Base-by-base conservation (phyloP, 2,329 filamentous ascomycete genomes). In the Apiospora arundinis region DNA sequence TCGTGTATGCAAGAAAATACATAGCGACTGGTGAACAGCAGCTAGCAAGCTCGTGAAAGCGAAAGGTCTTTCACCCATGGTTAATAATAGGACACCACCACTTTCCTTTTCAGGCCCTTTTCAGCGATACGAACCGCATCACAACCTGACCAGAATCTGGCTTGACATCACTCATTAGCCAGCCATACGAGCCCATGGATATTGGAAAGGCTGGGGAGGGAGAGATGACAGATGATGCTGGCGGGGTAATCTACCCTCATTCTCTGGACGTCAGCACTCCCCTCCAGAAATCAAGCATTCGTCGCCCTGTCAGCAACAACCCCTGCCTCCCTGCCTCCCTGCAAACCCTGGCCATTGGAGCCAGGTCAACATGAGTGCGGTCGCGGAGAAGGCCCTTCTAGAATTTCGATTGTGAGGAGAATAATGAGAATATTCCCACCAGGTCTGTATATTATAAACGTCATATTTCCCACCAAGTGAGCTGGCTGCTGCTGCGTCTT, bases 1-100 rank as follows among this genome's bases (percentile, higher is more conserved):
- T 63, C 56, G 56, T 63, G 56, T 63, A 63, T 63, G 56, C 56
- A 63, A 63, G 56, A 40, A 63, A 63, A 63, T 63, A 63, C 28
- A 40, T 63, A 40, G 56, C 56, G 56, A 63, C 56, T 63, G 56
- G 56, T 37, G 28, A 60, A 32, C 28, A 60, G 28, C 32, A 32
- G 32, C 52, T 60, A 60, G 52, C 52, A 60, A 60, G 28, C 52
- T 60, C 52, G 52, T 60, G 52, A 60, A 60, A 32, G 32, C 11
- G 52, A 60, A 60, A 63, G 32, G 32, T 16, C 56, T 40, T 40
- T 63, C 45, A 14, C 28, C n/a, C 28, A n/a, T 63, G 32, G 56
- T 63, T 63, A 63, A 63, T 63, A 63, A 63, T 63, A 63, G 56
- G 56, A 63, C 56, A 63, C 56, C 56, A 63, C 56, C 32, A 37